Base-by-base conservation (phyloP, 352 stramenopile species). In the Phytopythium oedochilum region DNA sequence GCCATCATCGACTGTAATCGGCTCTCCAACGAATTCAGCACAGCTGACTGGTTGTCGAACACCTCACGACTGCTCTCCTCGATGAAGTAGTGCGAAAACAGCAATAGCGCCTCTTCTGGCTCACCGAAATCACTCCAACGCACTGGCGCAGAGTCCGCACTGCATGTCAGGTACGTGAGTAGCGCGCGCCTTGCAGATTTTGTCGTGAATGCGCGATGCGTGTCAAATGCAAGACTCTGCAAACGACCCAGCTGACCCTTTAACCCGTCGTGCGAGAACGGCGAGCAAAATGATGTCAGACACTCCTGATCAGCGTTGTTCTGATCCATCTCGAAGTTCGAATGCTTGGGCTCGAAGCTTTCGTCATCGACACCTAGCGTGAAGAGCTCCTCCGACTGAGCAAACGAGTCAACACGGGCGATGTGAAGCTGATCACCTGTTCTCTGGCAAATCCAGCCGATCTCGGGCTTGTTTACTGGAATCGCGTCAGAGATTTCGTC, bases 181-280 rank as follows among this genome's bases (percentile, higher is more conserved):
- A 90, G 59, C 11, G 68, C 66, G 38, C 78, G 64, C 20, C 75
- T 71, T 11, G 83, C 77, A 28, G 63, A 59, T 53, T 89, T 88
- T 10, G 71, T 91, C 14, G 77, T 54, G 14, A 86, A 51, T 0
- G 83, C 83, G 9, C 73, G 67, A 57, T 90, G 77, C 0, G 68
- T 68, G 26, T 93, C 83, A 49, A 81, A 79, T 5, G 75, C 74
- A 14, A 89, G 67, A 53, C 70, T 85, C 39, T 89, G 80, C 25
- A 84, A 68, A 15, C 83, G 70, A 44, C 68, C 59, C 10, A 59
- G 63, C 59, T 93, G 83, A 1, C 72, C 75, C 55, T 89, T 88
- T 8, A 91, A 56, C 9, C 65, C 63, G 42, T 93, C 83, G 51
- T 76, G 73, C 0, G 64, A 70, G 48, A 85, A 93, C 40, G 86